Base-by-base conservation (phyloP, 1,284 basidiomycete genomes). In the Thelephora terrestris region DNA sequence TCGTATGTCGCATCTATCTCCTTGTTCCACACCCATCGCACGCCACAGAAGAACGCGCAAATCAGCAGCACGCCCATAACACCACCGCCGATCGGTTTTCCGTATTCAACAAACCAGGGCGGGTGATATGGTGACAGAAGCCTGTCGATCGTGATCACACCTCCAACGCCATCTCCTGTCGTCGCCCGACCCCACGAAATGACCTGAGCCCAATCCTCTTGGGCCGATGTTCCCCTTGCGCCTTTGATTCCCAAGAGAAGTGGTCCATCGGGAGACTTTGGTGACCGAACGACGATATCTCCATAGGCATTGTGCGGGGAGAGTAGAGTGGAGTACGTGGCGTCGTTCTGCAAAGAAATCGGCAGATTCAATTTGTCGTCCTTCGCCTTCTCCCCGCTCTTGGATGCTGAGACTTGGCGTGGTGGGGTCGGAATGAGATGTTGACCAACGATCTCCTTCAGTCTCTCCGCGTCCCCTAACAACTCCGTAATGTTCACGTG, bases 161-260 rank as follows among this genome's bases (percentile, higher is more conserved):
- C 95, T 2, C 93, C 92, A 6, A 70, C 71, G 44, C 80, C 79
- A 20, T 71, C 70, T 10, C 75, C 75, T 4, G 75, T 78, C 27
- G 86, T 91, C 10, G 88, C 83, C 43, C 91, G 76, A 9, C 95
- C 95, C 76, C 87, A 92, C 3, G 74, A 71, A 12, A 87, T 61
- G 2, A 98, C 79, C 21, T 73, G 74, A 10, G 92, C 94, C 69
- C 81, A 87, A 60, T 92, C 86, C 37, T 71, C 71, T 45, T 74
- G 71, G 12, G 78, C 81, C 34, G 82, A 71, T 9, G 78, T 79
- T 7, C 91, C 91, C 10, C 91, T 73, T 2, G 92, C 91, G 44
- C 85, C 85, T 65, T 86, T 85, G 62, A 98, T 92, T 5, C 95
- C 93, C n/a, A 96, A 82, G 44, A 92, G 68, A 63, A 80, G 90